These are phyloP conservation scores for Aspergillus felis DNA, from an alignment of 2,329 filamentous ascomycete species.

Conservation along the genomic window DNA sequence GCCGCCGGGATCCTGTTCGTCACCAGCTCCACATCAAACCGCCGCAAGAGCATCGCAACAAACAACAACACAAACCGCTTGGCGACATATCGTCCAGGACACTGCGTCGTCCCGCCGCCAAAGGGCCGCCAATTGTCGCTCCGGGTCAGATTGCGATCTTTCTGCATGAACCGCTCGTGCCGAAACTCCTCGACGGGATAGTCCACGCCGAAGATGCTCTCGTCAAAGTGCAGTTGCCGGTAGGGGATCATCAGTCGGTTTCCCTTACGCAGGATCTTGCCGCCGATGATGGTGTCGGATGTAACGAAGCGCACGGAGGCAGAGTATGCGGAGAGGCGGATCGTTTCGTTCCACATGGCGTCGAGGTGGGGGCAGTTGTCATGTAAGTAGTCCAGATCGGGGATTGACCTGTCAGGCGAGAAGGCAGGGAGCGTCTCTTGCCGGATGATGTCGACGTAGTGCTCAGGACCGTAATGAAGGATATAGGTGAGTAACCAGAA, in stretches of 20 bases:
- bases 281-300: neutral
- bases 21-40: constrained; percentile 9
- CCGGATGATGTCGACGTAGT: neutral
- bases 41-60: neutral
- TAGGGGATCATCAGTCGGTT: neutral
- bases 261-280: neutral
- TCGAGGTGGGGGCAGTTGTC: neutral
- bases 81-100: neutral
- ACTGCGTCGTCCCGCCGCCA: neutral
- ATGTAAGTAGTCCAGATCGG: neutral
- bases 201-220: neutral
- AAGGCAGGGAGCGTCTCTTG: neutral
- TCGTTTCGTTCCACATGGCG: neutral
- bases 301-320: neutral
- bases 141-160: neutral
- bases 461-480: neutral
- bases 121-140: neutral
- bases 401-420: neutral
- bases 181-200: neutral
- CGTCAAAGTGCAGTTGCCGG: neutral
- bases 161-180: neutral
- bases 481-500: neutral
- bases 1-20: constrained; percentile 4
- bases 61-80: constrained; percentile 3
- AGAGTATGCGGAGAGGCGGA: neutral